These are phyloP conservation scores for Paramecium tetraurelia DNA, from an alignment of 73 alveolate genomes.

Conservation along the genomic window DNA sequence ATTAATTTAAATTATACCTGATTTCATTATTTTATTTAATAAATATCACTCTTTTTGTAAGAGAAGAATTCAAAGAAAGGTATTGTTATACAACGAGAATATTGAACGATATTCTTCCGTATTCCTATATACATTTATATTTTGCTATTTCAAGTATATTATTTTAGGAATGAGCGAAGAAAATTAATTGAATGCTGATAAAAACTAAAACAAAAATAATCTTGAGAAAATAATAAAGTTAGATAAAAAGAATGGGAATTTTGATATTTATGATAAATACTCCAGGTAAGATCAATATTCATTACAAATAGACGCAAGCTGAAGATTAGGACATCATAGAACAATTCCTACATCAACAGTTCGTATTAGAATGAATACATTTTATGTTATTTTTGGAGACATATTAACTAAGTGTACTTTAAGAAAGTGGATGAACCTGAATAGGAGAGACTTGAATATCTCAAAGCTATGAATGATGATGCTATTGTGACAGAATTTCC, in stretches of 20 bases:
- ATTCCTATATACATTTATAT: not conserved
- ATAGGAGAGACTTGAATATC: slow-evolving; percentile 23
- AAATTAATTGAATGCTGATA: slow-evolving; percentile 12
- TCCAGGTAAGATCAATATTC: not conserved
- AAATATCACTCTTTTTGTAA: not conserved
- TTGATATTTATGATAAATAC: slow-evolving; percentile 51
- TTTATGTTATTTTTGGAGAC: slow-evolving; percentile 50
- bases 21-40: slow-evolving; percentile 13
- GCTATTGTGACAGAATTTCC: slow-evolving; percentile 23
- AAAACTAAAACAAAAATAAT: slow-evolving; percentile 45
- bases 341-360: slow-evolving; percentile 7
- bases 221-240: slow-evolving; percentile 44
- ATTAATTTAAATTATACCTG: not conserved
- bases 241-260: slow-evolving; percentile 54
- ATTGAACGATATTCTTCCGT: not conserved
- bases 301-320: not conserved
- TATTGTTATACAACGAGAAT: not conserved
- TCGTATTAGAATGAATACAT: slow-evolving; percentile 38
- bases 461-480: not conserved
- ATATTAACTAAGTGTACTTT: slow-evolving; percentile 24
- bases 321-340: slow-evolving; percentile 41
- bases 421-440: slow-evolving; percentile 44
- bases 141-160: not conserved
- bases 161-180: slow-evolving; percentile 42
- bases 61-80: not conserved